Evolutionary conservation across 108 stramenopile genomes (phyloP), one percentile per base, ranked within the genome.

Genomic region (Fragilaria crotonensis): DNA sequence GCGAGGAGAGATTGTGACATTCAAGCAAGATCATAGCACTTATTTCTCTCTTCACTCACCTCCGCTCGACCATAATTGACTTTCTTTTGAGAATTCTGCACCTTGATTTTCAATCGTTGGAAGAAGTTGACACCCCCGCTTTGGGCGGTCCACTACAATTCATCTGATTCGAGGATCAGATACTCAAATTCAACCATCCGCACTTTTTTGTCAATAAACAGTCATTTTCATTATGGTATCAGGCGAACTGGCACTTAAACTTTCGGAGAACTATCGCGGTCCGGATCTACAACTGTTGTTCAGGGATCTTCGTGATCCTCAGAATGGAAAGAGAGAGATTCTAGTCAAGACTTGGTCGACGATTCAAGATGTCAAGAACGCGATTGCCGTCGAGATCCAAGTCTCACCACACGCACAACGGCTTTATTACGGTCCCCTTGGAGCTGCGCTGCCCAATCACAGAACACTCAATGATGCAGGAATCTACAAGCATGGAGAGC

Each of bases 391-490:
- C 44, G 67, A 78, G 23, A 67, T 85, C 1, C 81, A 81, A 41
- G 73, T 90, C n/a, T 84, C 88, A 2, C 69, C 83, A 1, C 45
- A 55, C 47, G 67, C 80, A 3, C 92, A 86, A 46, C 67, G 71
- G 20, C 74, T 94, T 33, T 94, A 80, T 57, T 84, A 84, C 66
- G 75, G 76, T 7, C 88, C 92, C 5, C 66, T 87, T 7, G 76
- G 83, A 5, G 63, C 64, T 21, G 79, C 84, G 28, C 59, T 89
- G 19, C 91, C 87, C 17, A 89, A 93, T 57, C 81, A 89, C 67
- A 72, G 93, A 18, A 81, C 87, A 7, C 58, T 94, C 25, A 74
- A 87, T 45, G 93, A 90, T 79, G 83, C 79, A 7, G 93, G 93
- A 4, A 89, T 94, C 57, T 87, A 91, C 57, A 63, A 73, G 31